These are phyloP conservation scores for Mycena sp. DNA, from an alignment of 1,284 basidiomycete species.

Conservation along the genomic window DNA sequence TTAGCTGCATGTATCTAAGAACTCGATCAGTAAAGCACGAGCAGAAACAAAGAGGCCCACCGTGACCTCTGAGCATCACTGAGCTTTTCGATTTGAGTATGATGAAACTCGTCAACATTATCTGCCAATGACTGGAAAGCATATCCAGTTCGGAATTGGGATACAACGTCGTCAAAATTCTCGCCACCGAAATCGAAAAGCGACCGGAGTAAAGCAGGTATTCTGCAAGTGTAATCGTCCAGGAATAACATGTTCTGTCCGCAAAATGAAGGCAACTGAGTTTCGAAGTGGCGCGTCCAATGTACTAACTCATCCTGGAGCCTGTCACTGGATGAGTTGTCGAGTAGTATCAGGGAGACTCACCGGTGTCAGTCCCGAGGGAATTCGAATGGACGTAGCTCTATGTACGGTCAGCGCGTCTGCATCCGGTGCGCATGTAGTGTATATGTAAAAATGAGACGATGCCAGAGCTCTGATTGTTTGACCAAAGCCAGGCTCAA, in stretches of 20 bases:
- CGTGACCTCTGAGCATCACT: not conserved
- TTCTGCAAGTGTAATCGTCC: not conserved
- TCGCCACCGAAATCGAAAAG: not conserved
- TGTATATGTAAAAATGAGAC: slow-evolving; percentile 14
- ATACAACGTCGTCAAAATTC: not conserved
- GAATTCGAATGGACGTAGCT: slow-evolving; percentile 10
- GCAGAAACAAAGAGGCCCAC: not conserved
- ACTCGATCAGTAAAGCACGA: not conserved
- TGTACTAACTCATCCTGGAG: slow-evolving; percentile 4
- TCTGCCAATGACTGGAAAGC: slow-evolving; percentile 1
- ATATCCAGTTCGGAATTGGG: not conserved
- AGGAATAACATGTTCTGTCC: not conserved
- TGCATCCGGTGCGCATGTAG: slow-evolving; percentile 6
- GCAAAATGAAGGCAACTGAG: slow-evolving; percentile 1
- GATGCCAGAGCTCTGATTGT: slow-evolving; percentile 6
- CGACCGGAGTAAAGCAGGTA: slow-evolving; percentile 3
- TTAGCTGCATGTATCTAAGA: slow-evolving; percentile 10
- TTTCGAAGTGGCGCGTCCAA: slow-evolving; percentile 21
- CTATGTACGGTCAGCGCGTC: not conserved
- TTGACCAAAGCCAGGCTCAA: slow-evolving; percentile 7
- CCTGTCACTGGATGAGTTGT: not conserved
- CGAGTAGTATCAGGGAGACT: not conserved
- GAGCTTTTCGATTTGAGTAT: not conserved
- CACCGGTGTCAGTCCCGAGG: slow-evolving; percentile 15
- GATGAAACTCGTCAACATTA: slow-evolving; percentile 6